Conservation (phyloP, 1,139 yeast species). For the Kurtzmaniella quercitrusa region DNA sequence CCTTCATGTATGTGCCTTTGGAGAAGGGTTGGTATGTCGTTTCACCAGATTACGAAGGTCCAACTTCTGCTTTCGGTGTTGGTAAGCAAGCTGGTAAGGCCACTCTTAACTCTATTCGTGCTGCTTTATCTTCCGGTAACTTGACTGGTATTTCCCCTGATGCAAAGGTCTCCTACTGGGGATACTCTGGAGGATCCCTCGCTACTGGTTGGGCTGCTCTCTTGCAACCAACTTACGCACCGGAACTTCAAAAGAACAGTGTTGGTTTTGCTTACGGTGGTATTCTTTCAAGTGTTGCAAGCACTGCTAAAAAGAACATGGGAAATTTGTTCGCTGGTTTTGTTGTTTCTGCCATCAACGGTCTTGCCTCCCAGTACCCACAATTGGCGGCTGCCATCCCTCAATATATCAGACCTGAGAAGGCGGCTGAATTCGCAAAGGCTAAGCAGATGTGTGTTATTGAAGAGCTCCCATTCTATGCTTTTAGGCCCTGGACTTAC, state of each 20-base stretch:
- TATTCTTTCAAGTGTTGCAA: slow-evolving; percentile 15
- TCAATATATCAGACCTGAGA: slow-evolving; percentile 1
- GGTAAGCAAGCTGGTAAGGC: slow-evolving; percentile 29
- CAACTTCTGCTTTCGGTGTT: slow-evolving; percentile 23
- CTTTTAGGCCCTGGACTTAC: neutral
- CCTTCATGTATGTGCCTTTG: slow-evolving; percentile 21
- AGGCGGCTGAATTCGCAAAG: neutral
- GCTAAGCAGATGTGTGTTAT: slow-evolving; percentile 1
- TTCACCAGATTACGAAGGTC: slow-evolving; percentile 29
- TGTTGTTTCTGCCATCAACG: slow-evolving; percentile 16
- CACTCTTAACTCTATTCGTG: slow-evolving; percentile 27
- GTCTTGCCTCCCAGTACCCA: slow-evolving; percentile 13
- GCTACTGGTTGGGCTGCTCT: slow-evolving; percentile 37
- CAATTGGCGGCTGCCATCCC: slow-evolving; percentile 5
- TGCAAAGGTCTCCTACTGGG: slow-evolving; percentile 30
- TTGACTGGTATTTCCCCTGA: slow-evolving; percentile 24
- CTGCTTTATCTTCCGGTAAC: slow-evolving; percentile 19
- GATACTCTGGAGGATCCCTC: slow-evolving; percentile 38
- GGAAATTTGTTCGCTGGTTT: slow-evolving; percentile 22
- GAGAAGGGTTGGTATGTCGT: slow-evolving; percentile 31
- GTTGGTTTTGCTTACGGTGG: slow-evolving; percentile 19
- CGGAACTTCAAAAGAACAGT: slow-evolving; percentile 13
- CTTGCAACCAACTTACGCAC: slow-evolving; percentile 21
- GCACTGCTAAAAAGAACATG: slow-evolving; percentile 17
- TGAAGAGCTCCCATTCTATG: neutral